Evolutionary conservation across 495 filamentous ascomycete genomes (phyloP), one percentile per base, ranked within the genome.

Genomic region (Neurospora sp.): DNA sequence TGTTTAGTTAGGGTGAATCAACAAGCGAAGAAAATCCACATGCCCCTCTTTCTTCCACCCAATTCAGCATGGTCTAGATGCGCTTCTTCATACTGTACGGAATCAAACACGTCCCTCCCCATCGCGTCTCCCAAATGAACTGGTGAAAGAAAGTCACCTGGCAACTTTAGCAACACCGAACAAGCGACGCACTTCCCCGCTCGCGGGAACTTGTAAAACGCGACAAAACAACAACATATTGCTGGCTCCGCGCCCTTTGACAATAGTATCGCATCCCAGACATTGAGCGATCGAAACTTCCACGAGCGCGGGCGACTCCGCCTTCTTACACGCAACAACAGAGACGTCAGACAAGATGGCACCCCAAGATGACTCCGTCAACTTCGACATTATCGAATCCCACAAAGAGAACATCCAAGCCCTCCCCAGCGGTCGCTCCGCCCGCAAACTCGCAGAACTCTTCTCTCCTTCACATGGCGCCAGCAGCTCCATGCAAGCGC

Each of bases 321-420:
- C 18, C 35, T 71, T 68, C 18, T 35, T 37, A n/a, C 42, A 68
- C 70, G 42, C 16, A 65, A 9, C 70, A 39, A 39, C 65, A 35
- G 27, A 65, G 53, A 18, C 69, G 22, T 70, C 59, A 42, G 18
- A 38, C 75, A 84, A 76, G 71, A 88, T 87, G 85, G 81, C 84
- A 73, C 81, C 79, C 71, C 74, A 81, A 70, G 83, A 84, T 72
- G 83, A 87, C 79, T 76, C 85, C 18, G 92, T 97, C 78, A 89
- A 96, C 81, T 98, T 99, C 85, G 92, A 97, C 74, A 89, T 98
- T 74, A 98, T 99, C 83, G 96, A 99, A 80, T 87, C 86, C 59
- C 94, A 97, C 78, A 99, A 99, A 82, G 96, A 99, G 82, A 98
- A 99, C 78, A 97, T 98, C 53, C 94, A 97, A 78, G 91, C 94